Percentiles rank a stretch among this genome's conserved stretches.
Conservation (phyloP, 305 asterid genomes). For the Andrographis paniculata region DNA sequence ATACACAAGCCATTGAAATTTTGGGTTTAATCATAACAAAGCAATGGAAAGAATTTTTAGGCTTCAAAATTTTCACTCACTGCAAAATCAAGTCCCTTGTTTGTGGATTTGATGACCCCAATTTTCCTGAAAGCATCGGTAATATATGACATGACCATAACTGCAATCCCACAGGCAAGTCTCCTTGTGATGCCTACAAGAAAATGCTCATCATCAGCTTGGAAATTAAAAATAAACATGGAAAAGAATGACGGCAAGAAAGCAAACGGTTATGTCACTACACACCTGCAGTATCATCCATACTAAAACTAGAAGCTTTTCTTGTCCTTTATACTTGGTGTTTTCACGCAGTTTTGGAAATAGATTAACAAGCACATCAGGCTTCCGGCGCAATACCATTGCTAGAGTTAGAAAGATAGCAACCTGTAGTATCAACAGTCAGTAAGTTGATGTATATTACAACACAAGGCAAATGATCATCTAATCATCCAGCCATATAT, state of each 20-base stretch:
- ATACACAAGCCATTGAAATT: no score
- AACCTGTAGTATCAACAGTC: conserved; percentile 40
- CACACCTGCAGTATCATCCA: conserved; percentile 85
- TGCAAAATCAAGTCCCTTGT: conserved; percentile 72
- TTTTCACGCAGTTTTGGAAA: conserved; percentile 48
- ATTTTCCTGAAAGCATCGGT: conserved; percentile 70
- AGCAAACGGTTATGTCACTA: neutral
- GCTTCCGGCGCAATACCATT: conserved; percentile 70
- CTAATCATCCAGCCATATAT: no score
- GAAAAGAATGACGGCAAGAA: neutral
- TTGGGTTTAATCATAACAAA: no score
- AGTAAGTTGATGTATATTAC: neutral
- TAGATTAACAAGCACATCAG: conserved; percentile 45
- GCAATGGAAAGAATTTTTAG: no score
- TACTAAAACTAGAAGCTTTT: conserved; percentile 53
- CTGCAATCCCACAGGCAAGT: conserved; percentile 68
- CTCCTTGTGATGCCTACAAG: conserved; percentile 72
- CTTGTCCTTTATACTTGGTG: conserved; percentile 72
- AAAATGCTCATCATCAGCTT: conserved; percentile 18
- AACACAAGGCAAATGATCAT: no score
- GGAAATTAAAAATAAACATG: conserved; percentile 13
- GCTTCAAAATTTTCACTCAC: conserved; percentile 69
- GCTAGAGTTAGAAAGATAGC: conserved; percentile 60
- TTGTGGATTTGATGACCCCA: conserved; percentile 71
- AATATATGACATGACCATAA: conserved; percentile 64